A percentile compares a stretch with the other conserved stretches of the same genome.
Conservation (phyloP, 2,329 filamentous ascomycete genomes). For the Arthrinium phaeospermum region DNA sequence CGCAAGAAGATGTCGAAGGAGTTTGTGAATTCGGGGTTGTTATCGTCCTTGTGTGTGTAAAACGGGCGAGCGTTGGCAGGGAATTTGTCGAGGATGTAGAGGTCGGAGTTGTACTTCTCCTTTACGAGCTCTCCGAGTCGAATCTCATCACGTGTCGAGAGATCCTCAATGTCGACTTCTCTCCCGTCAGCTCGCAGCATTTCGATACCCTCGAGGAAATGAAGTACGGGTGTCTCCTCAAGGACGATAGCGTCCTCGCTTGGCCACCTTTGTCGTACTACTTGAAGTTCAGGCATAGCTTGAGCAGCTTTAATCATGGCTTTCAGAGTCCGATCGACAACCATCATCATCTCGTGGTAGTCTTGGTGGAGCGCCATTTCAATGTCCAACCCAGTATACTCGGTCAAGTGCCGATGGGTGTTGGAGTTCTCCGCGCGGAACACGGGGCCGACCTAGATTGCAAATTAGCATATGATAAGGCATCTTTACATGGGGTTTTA, state of each 20-base stretch:
- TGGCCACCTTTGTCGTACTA: conserved; percentile 83
- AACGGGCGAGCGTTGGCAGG: conserved; percentile 48
- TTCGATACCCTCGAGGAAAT: conserved; percentile 79
- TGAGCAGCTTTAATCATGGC: conserved; percentile 74
- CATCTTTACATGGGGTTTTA: not conserved
- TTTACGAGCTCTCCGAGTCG: conserved; percentile 83
- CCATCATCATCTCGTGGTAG: conserved; percentile 84
- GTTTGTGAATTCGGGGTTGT: conserved; percentile 74
- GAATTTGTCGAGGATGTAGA: conserved; percentile 95
- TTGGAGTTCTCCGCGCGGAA: conserved; percentile 97
- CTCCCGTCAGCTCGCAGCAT: conserved; percentile 85
- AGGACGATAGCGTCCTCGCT: conserved; percentile 87
- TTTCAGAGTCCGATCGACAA: conserved; percentile 83
- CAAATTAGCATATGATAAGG: conserved; percentile 11
- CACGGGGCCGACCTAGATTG: conserved; percentile 71
- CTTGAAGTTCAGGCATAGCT: conserved; percentile 72
- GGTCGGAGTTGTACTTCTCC: conserved; percentile 86
- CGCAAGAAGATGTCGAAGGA: conserved; percentile 96
- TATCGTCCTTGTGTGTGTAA: conserved; percentile 44
- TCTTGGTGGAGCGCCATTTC: conserved; percentile 91
- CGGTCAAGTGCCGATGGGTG: conserved; percentile 90
- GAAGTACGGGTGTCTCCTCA: conserved; percentile 81
- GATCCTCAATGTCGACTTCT: conserved; percentile 75
- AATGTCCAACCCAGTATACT: conserved; percentile 90
- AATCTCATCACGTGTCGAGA: conserved; percentile 86